phyloP scores from a whole-genome alignment of 2,329 filamentous ascomycete species.

The Nemania sp. region DNA sequence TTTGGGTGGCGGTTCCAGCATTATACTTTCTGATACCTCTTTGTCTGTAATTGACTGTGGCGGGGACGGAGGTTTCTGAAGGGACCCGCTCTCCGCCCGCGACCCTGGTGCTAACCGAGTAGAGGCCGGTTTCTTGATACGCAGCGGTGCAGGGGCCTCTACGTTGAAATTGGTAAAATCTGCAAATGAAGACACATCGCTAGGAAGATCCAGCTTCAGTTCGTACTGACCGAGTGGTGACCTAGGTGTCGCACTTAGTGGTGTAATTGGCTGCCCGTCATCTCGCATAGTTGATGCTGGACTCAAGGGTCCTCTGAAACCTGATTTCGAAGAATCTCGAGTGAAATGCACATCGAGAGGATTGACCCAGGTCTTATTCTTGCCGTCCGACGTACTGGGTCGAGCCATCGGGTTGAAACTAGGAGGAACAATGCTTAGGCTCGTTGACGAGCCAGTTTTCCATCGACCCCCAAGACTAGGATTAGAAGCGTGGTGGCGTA shows the following conservation, averaged over 20 bases:
- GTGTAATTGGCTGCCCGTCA: constrained; percentile 24
- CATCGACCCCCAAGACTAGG: constrained; percentile 52
- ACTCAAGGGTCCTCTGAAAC: constrained; percentile 32
- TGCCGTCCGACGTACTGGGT: constrained; percentile 51
- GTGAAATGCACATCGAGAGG: constrained; percentile 62
- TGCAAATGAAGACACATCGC: constrained; percentile 47
- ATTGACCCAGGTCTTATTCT: constrained; percentile 58
- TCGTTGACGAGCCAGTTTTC: constrained; percentile 53
- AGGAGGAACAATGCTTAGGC: constrained; percentile 48
- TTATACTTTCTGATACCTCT: constrained; percentile 36
- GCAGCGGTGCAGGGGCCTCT: constrained; percentile 42
- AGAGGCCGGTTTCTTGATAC: constrained; percentile 42
- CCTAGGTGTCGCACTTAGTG: constrained; percentile 48
- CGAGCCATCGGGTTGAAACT: constrained; percentile 50
- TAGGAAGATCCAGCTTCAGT: constrained; percentile 50
- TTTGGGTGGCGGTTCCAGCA: constrained; percentile 34
- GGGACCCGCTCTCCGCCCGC: constrained; percentile 31
- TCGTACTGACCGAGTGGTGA: constrained; percentile 59
- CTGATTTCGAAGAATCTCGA: constrained; percentile 46
- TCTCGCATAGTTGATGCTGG: constrained; percentile 29
- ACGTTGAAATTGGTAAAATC: constrained; percentile 47
- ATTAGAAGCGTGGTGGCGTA: constrained; percentile 48
- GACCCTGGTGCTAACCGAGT: constrained; percentile 27
- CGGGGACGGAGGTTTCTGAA: constrained; percentile 51
- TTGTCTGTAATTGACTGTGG: constrained; percentile 51